A percentile compares a stretch with the other conserved stretches of the same genome.
phyloP scores from a whole-genome alignment of 768 basidiomycete species.

The Leccinum longicurvipes region DNA sequence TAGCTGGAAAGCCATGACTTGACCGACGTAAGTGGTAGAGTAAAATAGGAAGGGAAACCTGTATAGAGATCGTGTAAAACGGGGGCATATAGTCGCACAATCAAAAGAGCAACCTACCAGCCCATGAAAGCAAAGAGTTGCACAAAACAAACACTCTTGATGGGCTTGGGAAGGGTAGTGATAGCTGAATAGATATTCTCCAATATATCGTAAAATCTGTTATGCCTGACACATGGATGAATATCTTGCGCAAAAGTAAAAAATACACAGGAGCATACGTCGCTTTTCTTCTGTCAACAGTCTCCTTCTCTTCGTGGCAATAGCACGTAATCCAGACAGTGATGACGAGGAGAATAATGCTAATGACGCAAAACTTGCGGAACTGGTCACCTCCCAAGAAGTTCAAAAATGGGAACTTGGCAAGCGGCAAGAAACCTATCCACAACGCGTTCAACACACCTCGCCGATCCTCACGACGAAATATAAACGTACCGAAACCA shows the following conservation, averaged over 20 bases:
- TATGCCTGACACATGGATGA: slow-evolving; percentile 26
- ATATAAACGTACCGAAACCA: slow-evolving; percentile 64
- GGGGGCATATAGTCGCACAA: slow-evolving; percentile 1
- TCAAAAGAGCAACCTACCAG: slow-evolving; percentile 51
- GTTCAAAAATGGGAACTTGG: slow-evolving; percentile 68
- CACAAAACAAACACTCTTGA: slow-evolving; percentile 87
- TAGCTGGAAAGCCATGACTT: slow-evolving; percentile 84
- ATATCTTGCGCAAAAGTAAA: slow-evolving; percentile 1
- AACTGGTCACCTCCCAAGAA: slow-evolving; percentile 91
- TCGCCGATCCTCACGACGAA: not conserved
- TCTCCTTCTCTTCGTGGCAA: slow-evolving; percentile 77
- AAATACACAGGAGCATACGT: slow-evolving; percentile 30
- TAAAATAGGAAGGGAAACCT: slow-evolving; percentile 98
- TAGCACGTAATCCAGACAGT: slow-evolving; percentile 90
- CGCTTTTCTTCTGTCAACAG: slow-evolving; percentile 44
- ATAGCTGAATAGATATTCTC: slow-evolving; percentile 75
- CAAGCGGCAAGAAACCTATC: slow-evolving; percentile 85
- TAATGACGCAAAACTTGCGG: slow-evolving; percentile 90
- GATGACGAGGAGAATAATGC: slow-evolving; percentile 68
- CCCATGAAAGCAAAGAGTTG: slow-evolving; percentile 97
- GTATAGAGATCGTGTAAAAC: slow-evolving; percentile 4
- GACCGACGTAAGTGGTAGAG: slow-evolving; percentile 90
- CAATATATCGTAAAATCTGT: slow-evolving; percentile 68
- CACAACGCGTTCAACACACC: slow-evolving; percentile 6
- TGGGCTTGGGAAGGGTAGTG: slow-evolving; percentile 72